These are phyloP conservation scores for Xylariaceae sp. DNA, from an alignment of 2,329 filamentous ascomycete genomes.

Conservation along the genomic window DNA sequence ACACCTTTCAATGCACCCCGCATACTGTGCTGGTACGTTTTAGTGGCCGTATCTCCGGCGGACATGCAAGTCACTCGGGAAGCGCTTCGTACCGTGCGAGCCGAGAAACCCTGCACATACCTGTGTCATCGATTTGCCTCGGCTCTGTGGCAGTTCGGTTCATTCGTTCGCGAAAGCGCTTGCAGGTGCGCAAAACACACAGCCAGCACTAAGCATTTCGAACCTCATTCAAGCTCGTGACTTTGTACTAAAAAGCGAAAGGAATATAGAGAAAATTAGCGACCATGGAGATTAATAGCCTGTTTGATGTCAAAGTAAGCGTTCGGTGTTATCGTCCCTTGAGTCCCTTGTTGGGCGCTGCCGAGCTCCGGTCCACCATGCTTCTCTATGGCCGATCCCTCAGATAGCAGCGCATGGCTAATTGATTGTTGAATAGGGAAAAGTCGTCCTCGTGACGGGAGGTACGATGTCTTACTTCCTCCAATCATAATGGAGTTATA, in stretches of 20 bases:
- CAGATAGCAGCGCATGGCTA: not conserved
- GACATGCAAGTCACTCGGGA: too few species aligned
- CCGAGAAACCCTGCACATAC: not conserved
- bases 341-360: not conserved
- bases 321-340: not conserved
- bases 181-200: not conserved
- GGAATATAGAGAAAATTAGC: not conserved
- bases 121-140: not conserved
- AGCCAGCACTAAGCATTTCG: not conserved
- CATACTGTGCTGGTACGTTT: not conserved
- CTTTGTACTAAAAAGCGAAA: not conserved
- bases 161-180: too few species aligned
- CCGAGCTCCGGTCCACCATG: not conserved
- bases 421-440: slow-evolving; percentile 37
- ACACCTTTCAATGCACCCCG: too few species aligned
- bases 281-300: slow-evolving; percentile 48
- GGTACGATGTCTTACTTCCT: slow-evolving; percentile 27
- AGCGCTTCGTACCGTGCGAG: not conserved
- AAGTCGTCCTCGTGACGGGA: slow-evolving; percentile 55
- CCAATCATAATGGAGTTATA: not conserved
- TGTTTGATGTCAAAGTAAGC: slow-evolving; percentile 56
- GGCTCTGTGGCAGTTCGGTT: not conserved
- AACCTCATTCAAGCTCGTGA: not conserved
- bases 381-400: not conserved
- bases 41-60: too few species aligned